Percentiles rank a stretch among this genome's conserved stretches.
These are phyloP conservation scores for Drechslerella stenobrocha DNA, from an alignment of 2,329 filamentous ascomycete genomes.

Conservation along the genomic window DNA sequence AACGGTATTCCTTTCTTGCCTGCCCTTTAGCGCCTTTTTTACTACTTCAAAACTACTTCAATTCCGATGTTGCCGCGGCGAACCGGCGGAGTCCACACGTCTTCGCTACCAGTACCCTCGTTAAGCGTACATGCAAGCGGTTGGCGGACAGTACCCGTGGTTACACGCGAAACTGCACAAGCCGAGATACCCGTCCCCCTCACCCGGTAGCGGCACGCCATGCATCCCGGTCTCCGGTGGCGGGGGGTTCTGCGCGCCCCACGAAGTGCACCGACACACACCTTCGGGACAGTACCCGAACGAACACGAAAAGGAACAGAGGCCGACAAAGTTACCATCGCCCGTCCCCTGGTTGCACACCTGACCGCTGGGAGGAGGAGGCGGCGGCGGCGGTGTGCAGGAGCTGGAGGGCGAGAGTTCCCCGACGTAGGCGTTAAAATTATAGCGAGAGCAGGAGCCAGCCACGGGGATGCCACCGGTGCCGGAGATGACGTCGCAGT, in stretches of 20 bases:
- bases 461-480: conserved; percentile 52
- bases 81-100: too few relatives aligned
- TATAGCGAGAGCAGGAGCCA: conserved; percentile 53
- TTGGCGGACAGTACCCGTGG: conserved; percentile 59
- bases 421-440: conserved; percentile 55
- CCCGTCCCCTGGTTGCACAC: conserved; percentile 52
- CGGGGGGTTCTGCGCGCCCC: conserved; percentile 42
- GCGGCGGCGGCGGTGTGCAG: conserved; percentile 9
- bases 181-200: conserved; percentile 56
- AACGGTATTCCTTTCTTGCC: too few relatives aligned
- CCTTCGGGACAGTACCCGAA: conserved; percentile 52
- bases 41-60: too few relatives aligned
- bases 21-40: too few relatives aligned
- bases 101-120: background rate
- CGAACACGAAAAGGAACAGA: conserved; percentile 54
- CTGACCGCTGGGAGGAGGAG: conserved; percentile 36
- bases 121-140: conserved; percentile 48
- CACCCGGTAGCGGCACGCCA: conserved; percentile 55
- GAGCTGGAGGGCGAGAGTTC: conserved; percentile 37
- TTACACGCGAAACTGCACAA: conserved; percentile 60
- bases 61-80: too few relatives aligned
- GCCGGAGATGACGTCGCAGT: conserved; percentile 48
- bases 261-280: conserved; percentile 51
- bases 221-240: conserved; percentile 52
- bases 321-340: conserved; percentile 55